A percentile compares a stretch with the other conserved stretches of the same genome.
These are phyloP conservation scores for Trichophaea hybrida DNA, from an alignment of 2,329 filamentous ascomycete genomes.

Conservation along the genomic window DNA sequence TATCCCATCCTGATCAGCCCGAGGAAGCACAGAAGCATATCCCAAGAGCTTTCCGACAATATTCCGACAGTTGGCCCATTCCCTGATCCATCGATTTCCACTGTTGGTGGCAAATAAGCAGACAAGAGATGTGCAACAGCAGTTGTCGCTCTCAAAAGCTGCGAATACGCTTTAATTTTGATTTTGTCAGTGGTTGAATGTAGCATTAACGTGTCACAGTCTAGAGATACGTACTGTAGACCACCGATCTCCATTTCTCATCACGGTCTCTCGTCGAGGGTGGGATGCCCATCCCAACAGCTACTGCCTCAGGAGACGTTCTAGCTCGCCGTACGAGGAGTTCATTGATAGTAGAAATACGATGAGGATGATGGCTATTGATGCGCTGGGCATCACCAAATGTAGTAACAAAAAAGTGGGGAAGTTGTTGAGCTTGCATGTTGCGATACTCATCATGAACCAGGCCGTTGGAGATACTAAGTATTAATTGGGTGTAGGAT, in stretches of 20 bases:
- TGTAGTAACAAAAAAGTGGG: constrained; percentile 12
- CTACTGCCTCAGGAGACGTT: constrained; percentile 5
- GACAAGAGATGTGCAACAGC: constrained; percentile 14
- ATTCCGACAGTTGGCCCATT: constrained; percentile 36
- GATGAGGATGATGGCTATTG: constrained; percentile 9
- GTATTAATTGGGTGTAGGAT: too few species aligned
- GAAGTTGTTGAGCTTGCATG: background rate
- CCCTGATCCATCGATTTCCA: constrained; percentile 12
- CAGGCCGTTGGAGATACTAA: too few species aligned
- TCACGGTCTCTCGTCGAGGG: background rate
- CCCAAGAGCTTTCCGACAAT: constrained; percentile 42
- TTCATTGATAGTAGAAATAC: constrained; percentile 11
- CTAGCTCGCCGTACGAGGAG: constrained; percentile 11
- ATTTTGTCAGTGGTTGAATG: background rate
- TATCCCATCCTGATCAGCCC: constrained; percentile 43
- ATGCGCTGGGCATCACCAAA: constrained; percentile 8
- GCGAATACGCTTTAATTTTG: constrained; percentile 6
- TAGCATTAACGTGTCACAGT: background rate
- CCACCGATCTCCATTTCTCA: constrained; percentile 3
- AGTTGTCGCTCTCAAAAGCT: constrained; percentile 4
- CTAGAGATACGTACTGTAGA: constrained; percentile 12
- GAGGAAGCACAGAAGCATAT: constrained; percentile 47
- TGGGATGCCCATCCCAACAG: constrained; percentile 10
- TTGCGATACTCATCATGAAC: background rate
- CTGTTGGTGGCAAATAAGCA: constrained; percentile 2